These are phyloP conservation scores for Pezicula rhizophila DNA, from an alignment of 2,329 filamentous ascomycete species.

Conservation along the genomic window DNA sequence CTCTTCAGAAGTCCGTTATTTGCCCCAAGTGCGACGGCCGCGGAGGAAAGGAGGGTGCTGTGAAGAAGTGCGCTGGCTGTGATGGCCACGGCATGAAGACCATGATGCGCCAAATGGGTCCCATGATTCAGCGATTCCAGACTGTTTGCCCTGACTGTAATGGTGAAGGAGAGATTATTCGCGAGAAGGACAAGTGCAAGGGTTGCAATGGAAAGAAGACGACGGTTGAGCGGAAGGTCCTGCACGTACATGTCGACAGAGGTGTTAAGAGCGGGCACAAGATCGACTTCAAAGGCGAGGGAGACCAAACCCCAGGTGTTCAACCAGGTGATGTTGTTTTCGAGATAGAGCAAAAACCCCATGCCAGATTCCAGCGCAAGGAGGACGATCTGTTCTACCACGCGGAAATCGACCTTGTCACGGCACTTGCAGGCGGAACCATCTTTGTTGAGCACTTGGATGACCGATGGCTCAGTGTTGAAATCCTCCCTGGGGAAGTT, in stretches of 20 bases:
- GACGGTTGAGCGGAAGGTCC: conserved; percentile 90
- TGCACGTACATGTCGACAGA: conserved; percentile 95
- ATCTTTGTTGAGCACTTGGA: conserved; percentile 95
- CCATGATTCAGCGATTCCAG: conserved; percentile 99
- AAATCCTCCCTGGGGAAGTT: conserved; percentile 89
- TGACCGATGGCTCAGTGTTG: conserved; percentile 91
- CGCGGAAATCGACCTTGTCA: conserved; percentile 91
- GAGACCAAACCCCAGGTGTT: conserved; percentile 90
- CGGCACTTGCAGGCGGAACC: conserved; percentile 83
- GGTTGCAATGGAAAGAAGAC: conserved; percentile 97
- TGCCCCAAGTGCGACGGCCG: conserved; percentile 91
- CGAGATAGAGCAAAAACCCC: conserved; percentile 99
- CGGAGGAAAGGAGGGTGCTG: conserved; percentile 96
- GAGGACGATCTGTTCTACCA: conserved; percentile 95
- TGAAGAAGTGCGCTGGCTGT: conserved; percentile 85
- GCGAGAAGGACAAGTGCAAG: conserved; percentile 97
- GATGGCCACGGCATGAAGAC: conserved; percentile 98
- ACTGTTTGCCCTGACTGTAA: conserved; percentile 98
- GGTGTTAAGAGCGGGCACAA: conserved; percentile 92
- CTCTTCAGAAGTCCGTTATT: conserved; percentile 94
- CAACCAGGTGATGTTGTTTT: conserved; percentile 95
- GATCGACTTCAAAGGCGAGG: conserved; percentile 94
- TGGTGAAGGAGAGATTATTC: conserved; percentile 93
- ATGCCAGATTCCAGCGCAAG: conserved; percentile 88
- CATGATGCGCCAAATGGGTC: conserved; percentile 99